Base-by-base conservation (phyloP, 345 rosid species). In the Eucalyptus curtisii region DNA sequence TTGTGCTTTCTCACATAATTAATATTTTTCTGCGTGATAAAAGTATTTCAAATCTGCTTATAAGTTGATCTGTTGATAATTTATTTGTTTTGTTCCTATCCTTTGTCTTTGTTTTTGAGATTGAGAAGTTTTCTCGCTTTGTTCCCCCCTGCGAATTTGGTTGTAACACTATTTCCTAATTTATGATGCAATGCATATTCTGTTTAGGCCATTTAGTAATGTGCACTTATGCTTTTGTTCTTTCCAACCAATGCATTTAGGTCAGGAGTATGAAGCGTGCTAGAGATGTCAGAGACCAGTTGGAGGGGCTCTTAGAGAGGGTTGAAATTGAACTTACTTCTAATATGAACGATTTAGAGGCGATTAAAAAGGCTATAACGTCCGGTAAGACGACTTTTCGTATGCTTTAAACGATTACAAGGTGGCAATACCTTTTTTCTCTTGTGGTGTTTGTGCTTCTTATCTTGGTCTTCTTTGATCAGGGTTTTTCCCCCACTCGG, bases 181-280 rank as follows among this genome's bases (percentile, higher is more conserved):
- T 76, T 37, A 37, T 2, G 14, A 76, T 37, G 47, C 47, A 37
- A 40, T 37, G 24, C 12, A 10, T 10, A 37, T 33, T 71, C 47
- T 76, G 82, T 76, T 76, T 9, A 71, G 25, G 25, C 45, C 47
- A 20, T 76, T 76, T 37, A 37, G 45, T 37, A 76, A 76, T 76
- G 27, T 76, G 27, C 27, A 71, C 82, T 76, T 76, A 37, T 37
- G 82, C 82, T 76, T 76, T 76, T 37, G 45, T 76, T 37, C 27
- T 76, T 76, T 40, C 53, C 25, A 49, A 27, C 57, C 47, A 53
- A 44, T 64, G 19, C 52, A 19, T 90, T 80, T 90, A 98, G 99
- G 99, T 98, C 49, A 93, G 99, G 94, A 98, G 99, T 90, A 98
- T 98, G 98, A 98, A 98, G 90, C 96, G 99, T 88, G 99, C 99